These are phyloP conservation scores for Boletus semigastroideus DNA, from an alignment of 1,284 basidiomycete species.

Conservation along the genomic window DNA sequence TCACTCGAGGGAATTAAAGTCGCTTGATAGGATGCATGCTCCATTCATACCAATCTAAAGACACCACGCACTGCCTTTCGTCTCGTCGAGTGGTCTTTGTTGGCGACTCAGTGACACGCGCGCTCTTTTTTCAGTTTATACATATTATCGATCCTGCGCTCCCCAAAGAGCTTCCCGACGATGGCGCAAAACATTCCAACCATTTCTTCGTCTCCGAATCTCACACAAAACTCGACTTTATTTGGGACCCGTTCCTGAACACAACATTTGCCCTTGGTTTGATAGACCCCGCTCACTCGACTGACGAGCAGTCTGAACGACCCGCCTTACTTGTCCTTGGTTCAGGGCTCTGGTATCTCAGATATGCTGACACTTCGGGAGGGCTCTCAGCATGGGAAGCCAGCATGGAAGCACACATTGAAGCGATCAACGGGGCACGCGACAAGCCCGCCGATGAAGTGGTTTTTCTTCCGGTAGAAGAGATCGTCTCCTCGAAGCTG, in stretches of 20 bases:
- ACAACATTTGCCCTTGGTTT: conserved; percentile 49
- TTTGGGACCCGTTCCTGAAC: conserved; percentile 85
- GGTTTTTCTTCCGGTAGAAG: conserved; percentile 77
- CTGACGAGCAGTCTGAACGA: conserved; percentile 9
- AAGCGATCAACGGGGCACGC: conserved; percentile 41
- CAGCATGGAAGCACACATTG: conserved; percentile 65
- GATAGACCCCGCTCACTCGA: conserved; percentile 25
- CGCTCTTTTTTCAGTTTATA: conserved; percentile 75
- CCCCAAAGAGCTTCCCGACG: conserved; percentile 52
- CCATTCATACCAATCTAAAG: conserved; percentile 55
- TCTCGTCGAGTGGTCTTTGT: conserved; percentile 67
- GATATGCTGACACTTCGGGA: conserved; percentile 66
- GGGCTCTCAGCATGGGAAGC: conserved; percentile 77
- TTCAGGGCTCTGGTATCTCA: conserved; percentile 85
- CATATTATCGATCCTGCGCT: conserved; percentile 56
- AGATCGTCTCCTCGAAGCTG: conserved; percentile 59
- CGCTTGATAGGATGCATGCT: conserved; percentile 69
- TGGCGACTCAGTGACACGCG: conserved; percentile 83
- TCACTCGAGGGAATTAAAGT: conserved; percentile 5
- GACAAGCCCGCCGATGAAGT: conserved; percentile 63
- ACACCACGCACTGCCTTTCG: conserved; percentile 53
- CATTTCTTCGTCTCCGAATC: conserved; percentile 46
- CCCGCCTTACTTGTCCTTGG: conserved; percentile 78
- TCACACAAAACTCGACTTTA: conserved; percentile 61
- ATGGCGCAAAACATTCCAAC: conserved; percentile 70